These are phyloP conservation scores for Trichosporon sp. DNA, from an alignment of 1,284 basidiomycete species.

Conservation along the genomic window DNA sequence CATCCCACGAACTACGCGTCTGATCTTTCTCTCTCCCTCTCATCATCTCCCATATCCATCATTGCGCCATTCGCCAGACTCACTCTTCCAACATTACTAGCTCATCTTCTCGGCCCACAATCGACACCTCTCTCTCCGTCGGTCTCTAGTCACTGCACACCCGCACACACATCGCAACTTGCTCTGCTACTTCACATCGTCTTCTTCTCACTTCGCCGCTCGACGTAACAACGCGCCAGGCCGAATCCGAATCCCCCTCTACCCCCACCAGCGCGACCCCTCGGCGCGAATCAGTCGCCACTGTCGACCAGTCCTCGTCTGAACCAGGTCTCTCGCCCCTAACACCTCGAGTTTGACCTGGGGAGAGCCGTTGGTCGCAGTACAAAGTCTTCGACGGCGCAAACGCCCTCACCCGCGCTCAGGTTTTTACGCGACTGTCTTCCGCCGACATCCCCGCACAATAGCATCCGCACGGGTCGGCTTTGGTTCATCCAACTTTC, in stretches of 20 bases:
- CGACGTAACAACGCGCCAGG: too few relatives aligned
- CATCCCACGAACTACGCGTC: slow-evolving; percentile 2
- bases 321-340: neutral
- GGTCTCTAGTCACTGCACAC: neutral
- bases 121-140: neutral
- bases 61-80: neutral
- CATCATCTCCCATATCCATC: slow-evolving; percentile 1
- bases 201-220: too few relatives aligned
- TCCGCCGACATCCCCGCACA: neutral
- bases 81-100: neutral
- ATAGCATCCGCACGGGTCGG: neutral
- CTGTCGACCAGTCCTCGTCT: neutral
- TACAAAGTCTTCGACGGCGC: neutral
- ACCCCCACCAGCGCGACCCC: neutral
- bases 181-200: too few relatives aligned
- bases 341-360: neutral
- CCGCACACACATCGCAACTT: too few relatives aligned
- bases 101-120: neutral
- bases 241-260: neutral
- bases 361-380: neutral
- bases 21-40: slow-evolving; percentile 1
- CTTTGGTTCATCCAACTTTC: neutral
- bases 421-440: slow-evolving; percentile 1
- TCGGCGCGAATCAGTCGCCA: neutral
- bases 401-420: neutral